Percentiles rank a stretch among this genome's conserved stretches.
Evolutionary conservation across 345 rosid species (phyloP).

Genomic region (Populus pruinosa): DNA sequence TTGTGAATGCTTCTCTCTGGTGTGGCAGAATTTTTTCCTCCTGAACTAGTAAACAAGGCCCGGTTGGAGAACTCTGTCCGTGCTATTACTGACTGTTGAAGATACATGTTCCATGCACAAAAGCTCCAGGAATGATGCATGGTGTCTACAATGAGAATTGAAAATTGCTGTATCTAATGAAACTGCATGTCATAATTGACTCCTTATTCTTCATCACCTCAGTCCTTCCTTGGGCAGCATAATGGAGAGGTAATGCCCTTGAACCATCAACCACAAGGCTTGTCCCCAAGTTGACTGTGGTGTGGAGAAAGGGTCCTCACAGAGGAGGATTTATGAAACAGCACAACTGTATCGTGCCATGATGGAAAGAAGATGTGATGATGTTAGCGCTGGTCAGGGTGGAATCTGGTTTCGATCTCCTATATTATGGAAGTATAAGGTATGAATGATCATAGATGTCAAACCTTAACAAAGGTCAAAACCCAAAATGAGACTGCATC

Average conservation of each 20-base stretch:
- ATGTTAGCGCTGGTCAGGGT: background rate
- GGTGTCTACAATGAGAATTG: background rate
- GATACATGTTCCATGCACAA: background rate
- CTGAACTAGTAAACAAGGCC: background rate
- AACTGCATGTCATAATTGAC: background rate
- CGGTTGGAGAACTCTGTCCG: background rate
- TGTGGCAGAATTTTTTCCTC: background rate
- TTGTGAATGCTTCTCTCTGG: background rate
- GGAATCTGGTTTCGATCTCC: background rate
- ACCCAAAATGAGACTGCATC: background rate
- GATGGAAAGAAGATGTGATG: background rate
- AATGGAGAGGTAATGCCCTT: background rate
- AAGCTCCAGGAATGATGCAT: background rate
- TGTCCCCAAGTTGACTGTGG: background rate
- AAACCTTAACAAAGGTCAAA: background rate
- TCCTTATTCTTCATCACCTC: background rate
- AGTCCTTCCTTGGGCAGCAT: background rate
- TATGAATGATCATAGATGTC: background rate
- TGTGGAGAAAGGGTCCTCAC: background rate
- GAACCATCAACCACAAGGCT: background rate
- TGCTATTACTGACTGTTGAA: background rate
- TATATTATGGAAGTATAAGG: background rate
- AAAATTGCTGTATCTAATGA: conserved; percentile 6
- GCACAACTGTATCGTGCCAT: background rate
- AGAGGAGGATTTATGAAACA: background rate